Percentiles rank a stretch among this genome's conserved stretches.
These are phyloP conservation scores for Cucumis melo DNA, from an alignment of 306 rosid species.

Conservation along the genomic window DNA sequence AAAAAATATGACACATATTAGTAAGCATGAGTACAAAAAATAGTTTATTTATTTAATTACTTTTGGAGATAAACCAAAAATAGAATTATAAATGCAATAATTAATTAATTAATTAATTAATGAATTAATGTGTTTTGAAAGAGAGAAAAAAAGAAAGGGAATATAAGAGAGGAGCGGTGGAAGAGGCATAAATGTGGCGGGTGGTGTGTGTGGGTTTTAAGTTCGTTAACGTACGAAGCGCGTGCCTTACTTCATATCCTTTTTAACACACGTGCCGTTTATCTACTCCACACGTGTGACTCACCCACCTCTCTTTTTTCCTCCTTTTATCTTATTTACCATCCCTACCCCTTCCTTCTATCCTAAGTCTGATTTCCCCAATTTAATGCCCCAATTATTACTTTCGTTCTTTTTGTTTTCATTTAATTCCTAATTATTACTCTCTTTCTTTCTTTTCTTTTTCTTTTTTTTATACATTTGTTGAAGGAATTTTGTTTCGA, in stretches of 20 bases:
- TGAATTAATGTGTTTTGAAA: too few species aligned
- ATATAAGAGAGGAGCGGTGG: not conserved
- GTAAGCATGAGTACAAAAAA: too few species aligned
- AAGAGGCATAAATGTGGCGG: conserved; percentile 3
- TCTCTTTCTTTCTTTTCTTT: not conserved
- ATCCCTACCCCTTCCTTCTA: not conserved
- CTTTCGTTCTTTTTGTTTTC: not conserved
- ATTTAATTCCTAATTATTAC: not conserved
- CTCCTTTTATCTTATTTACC: too few species aligned
- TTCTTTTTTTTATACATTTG: too few species aligned
- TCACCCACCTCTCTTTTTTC: not conserved
- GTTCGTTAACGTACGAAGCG: conserved; percentile 1
- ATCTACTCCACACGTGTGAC: conserved; percentile 3
- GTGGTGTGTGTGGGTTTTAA: not conserved
- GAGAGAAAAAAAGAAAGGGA: not conserved
- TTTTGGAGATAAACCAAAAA: too few species aligned
- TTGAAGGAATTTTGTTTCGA: not conserved
- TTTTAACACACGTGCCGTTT: not conserved
- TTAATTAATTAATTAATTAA: too few species aligned
- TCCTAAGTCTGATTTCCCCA: not conserved
- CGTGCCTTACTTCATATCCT: not conserved
- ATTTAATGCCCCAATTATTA: not conserved
- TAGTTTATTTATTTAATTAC: too few species aligned
- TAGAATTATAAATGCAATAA: too few species aligned
- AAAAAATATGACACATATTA: too few species aligned